phyloP scores from a whole-genome alignment of 331 rosid genomes.

The Stylosanthes scabra region DNA sequence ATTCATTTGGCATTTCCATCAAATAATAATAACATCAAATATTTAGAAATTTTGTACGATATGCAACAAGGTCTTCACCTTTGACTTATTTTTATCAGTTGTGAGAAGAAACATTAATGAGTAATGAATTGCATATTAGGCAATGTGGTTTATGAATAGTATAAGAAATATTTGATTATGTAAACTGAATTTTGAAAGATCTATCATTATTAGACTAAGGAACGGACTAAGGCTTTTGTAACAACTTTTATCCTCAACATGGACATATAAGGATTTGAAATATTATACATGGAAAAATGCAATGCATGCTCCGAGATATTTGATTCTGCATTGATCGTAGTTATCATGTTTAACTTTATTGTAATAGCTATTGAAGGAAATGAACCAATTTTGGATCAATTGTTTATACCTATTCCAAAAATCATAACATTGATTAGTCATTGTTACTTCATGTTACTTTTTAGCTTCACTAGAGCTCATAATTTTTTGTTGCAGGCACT shows the following conservation, averaged over 20 bases:
- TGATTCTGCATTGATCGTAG: no score
- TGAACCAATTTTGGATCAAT: no score
- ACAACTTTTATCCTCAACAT: no score
- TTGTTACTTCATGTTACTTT: slow-evolving; percentile 15
- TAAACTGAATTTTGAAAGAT: no score
- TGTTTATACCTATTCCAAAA: neutral
- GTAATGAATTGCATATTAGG: neutral
- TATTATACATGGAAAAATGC: no score
- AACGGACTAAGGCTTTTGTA: no score
- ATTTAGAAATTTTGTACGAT: slow-evolving; percentile 21
- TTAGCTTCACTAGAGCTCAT: slow-evolving; percentile 40
- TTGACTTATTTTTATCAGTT: slow-evolving; percentile 11
- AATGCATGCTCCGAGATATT: no score
- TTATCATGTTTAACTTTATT: no score
- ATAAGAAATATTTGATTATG: no score
- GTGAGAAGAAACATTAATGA: neutral
- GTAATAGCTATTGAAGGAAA: no score
- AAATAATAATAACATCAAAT: neutral
- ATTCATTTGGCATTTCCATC: slow-evolving; percentile 26
- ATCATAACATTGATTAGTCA: slow-evolving; percentile 3
- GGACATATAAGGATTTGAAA: no score
- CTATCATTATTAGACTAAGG: no score
- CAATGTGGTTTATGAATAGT: neutral
- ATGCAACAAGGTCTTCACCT: neutral
- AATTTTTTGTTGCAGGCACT: slow-evolving; percentile 69